Evolutionary conservation across 306 rosid species (phyloP).

Genomic region (Lagenaria siceraria): DNA sequence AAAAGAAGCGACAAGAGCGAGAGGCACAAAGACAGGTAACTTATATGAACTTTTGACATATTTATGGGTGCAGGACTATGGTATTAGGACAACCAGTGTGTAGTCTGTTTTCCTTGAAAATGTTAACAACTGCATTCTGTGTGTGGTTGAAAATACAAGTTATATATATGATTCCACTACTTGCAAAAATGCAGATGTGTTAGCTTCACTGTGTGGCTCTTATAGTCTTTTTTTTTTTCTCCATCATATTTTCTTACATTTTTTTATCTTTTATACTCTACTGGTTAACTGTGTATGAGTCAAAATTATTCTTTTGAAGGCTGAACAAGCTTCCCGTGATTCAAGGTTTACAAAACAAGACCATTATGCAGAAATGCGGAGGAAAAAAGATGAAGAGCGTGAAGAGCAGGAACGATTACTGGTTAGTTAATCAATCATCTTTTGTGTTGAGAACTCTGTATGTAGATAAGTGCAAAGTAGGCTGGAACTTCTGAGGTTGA

Average conservation of each 20-base stretch:
- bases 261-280: constrained; percentile 4
- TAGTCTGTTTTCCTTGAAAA: background rate
- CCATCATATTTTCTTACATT: background rate
- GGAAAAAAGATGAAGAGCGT: constrained; percentile 90
- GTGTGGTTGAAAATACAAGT: background rate
- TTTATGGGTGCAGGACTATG: background rate
- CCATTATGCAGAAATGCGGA: constrained; percentile 62
- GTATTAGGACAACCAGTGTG: background rate
- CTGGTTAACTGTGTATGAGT: constrained; percentile 3
- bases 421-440: constrained; percentile 30
- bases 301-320: constrained; percentile 31
- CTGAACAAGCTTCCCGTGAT: constrained; percentile 74
- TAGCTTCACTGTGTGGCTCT: too few species aligned
- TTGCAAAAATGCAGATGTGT: background rate
- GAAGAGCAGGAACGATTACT: constrained; percentile 62
- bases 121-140: background rate
- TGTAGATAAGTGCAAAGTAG: background rate
- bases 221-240: background rate
- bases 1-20: constrained; percentile 76
- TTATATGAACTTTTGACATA: background rate
- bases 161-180: background rate
- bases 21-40: constrained; percentile 79
- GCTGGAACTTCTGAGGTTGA: constrained; percentile 12
- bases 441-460: constrained; percentile 5
- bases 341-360: constrained; percentile 73